Evolutionary conservation across 805 yeast genomes (phyloP), one percentile per base, ranked within the genome.

Genomic region (Candida nonsorbophila): DNA sequence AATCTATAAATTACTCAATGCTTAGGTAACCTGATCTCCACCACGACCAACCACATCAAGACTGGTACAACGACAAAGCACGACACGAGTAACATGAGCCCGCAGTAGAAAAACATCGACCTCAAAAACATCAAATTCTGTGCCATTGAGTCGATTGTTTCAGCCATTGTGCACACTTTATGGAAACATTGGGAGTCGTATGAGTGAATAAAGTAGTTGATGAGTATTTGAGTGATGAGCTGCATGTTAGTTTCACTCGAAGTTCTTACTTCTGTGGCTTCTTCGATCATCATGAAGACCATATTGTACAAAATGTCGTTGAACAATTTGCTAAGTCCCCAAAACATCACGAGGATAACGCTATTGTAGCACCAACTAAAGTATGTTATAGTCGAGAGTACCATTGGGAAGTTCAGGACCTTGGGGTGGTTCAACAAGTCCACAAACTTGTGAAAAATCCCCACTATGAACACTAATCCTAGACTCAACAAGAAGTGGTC

Each of bases 291-390:
- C 4, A 25, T 19, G 7, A 24, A 22, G 7, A 44, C 18, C 17
- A 40, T 17, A 34, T 53, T 55, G 13, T 43, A 26, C 6, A 53
- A 26, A 2, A 45, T 32, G 32, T 57, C 58, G 17, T 40, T 39
- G 22, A 43, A 36, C 6, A 47, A 17, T 2, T 46, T 30, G 29
- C 46, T 22, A 17, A 40, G 32, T 7, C 25, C 13, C 8, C 38
- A 27, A 2, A 47, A 17, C 4, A 39, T 12, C 6, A 30, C 11
- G 13, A 51, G 19, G 8, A 53, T 28, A 4, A 45, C 13, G 22
- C 45, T 40, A 22, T 38, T 29, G 33, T 55, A 55, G 17, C 38
- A 27, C 51, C 55, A 51, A 9, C 38, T 40, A 31, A 48, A 47
- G 22, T 42, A 40, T 19, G 41, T 23, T 10, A 45, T 21, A 9